Evolutionary conservation across 371 early-diverging fungal species (phyloP).

Genomic region (Mucor piriformis): DNA sequence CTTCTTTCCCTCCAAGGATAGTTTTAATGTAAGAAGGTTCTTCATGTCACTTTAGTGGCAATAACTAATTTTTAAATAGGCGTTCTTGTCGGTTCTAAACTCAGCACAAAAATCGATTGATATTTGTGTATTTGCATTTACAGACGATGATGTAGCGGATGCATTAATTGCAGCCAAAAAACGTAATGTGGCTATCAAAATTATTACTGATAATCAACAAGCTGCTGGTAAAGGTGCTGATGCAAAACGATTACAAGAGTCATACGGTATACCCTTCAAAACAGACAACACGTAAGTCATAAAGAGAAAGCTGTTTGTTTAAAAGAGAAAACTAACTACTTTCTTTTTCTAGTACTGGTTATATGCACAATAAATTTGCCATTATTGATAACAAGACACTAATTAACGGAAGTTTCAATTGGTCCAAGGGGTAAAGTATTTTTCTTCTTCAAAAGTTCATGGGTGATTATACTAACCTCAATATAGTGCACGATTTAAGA

Average conservation of each 20-base stretch:
- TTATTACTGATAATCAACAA: constrained; percentile 70
- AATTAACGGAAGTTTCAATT: constrained; percentile 64
- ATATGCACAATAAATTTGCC: constrained; percentile 69
- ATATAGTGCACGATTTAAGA: constrained; percentile 58
- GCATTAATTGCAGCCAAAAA: constrained; percentile 60
- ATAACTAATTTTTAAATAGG: constrained; percentile 23
- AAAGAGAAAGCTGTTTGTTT: background rate
- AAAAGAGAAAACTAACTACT: background rate
- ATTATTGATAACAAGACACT: constrained; percentile 50
- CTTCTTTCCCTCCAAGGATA: constrained; percentile 71
- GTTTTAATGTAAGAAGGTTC: constrained; percentile 56
- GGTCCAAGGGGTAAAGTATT: constrained; percentile 57
- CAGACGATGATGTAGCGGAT: constrained; percentile 68
- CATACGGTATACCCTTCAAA: constrained; percentile 58
- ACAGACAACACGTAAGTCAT: constrained; percentile 50
- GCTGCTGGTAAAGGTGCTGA: constrained; percentile 62
- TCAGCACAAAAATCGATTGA: constrained; percentile 61
- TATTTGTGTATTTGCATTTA: constrained; percentile 67
- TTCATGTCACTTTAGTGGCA: background rate
- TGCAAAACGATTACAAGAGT: constrained; percentile 52
- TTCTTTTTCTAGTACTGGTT: constrained; percentile 39
- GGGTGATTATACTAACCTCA: background rate
- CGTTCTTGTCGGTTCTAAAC: constrained; percentile 54
- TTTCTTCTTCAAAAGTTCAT: background rate
- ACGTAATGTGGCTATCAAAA: constrained; percentile 54